Evolutionary conservation across 805 yeast species (phyloP).

Genomic region (Lipomyces chichibuensis): DNA sequence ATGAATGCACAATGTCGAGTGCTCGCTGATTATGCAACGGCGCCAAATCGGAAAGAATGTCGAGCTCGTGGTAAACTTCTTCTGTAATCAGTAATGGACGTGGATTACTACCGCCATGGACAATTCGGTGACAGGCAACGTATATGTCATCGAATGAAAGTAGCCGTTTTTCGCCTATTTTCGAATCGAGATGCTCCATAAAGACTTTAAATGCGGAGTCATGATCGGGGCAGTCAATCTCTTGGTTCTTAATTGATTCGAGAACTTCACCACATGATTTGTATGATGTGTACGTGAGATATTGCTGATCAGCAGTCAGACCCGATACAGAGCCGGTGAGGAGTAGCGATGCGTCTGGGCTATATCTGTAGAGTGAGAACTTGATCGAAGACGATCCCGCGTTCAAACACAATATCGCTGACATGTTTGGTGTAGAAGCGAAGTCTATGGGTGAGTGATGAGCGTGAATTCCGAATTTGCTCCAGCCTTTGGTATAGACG

Average conservation of each 20-base stretch:
- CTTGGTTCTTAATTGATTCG: conserved; percentile 47
- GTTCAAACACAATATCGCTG: conserved; percentile 28
- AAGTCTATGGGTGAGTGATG: neutral
- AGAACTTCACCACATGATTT: conserved; percentile 50
- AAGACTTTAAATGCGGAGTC: conserved; percentile 33
- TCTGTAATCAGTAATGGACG: conserved; percentile 30
- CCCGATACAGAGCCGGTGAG: conserved; percentile 28
- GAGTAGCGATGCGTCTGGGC: conserved; percentile 20
- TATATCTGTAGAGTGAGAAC: conserved; percentile 30
- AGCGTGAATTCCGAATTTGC: neutral
- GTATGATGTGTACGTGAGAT: conserved; percentile 24
- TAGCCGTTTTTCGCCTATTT: conserved; percentile 11
- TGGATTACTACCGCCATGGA: conserved; percentile 34
- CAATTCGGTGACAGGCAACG: conserved; percentile 33
- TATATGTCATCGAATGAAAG: conserved; percentile 24
- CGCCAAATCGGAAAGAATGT: conserved; percentile 34
- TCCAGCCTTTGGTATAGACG: neutral
- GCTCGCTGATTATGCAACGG: conserved; percentile 36
- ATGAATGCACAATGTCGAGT: conserved; percentile 34
- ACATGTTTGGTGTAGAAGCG: neutral
- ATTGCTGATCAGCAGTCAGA: conserved; percentile 27
- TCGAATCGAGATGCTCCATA: conserved; percentile 25
- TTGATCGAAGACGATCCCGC: conserved; percentile 37
- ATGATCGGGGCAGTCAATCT: conserved; percentile 30
- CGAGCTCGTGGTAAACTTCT: conserved; percentile 32